Conservation (phyloP, 768 basidiomycete species). For the Clathrus columnatus region DNA sequence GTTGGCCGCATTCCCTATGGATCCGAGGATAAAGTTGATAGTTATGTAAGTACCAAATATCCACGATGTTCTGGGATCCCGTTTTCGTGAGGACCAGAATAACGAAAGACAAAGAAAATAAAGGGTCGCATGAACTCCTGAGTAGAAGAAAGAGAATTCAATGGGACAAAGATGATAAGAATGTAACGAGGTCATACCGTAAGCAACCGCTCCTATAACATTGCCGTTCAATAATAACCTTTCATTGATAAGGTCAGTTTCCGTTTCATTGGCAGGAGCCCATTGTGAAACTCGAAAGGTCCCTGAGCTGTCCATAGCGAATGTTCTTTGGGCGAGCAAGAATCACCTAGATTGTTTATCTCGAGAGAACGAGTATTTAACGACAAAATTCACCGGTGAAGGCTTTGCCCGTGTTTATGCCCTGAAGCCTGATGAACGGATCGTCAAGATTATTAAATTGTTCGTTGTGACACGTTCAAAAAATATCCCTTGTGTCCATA, state of each 20-base stretch:
- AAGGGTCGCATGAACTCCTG: not conserved
- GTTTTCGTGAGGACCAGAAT: not conserved
- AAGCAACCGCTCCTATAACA: not conserved
- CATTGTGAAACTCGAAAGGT: constrained; percentile 4
- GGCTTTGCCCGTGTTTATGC: too few relatives aligned
- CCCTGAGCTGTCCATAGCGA: too few relatives aligned
- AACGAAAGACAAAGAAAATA: not conserved
- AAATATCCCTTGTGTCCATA: too few relatives aligned
- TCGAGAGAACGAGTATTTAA: too few relatives aligned
- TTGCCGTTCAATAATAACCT: not conserved
- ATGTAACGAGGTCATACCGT: not conserved
- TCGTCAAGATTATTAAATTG: too few relatives aligned
- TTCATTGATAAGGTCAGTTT: not conserved
- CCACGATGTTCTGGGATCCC: not conserved
- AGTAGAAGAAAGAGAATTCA: not conserved
- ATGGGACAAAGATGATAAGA: not conserved
- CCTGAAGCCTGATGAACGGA: too few relatives aligned
- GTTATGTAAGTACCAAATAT: not conserved
- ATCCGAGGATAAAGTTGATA: not conserved
- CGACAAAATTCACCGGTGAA: too few relatives aligned
- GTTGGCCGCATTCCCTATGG: not conserved
- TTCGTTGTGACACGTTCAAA: too few relatives aligned
- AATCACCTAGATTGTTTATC: too few relatives aligned
- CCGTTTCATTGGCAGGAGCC: constrained; percentile 4
- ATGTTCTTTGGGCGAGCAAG: too few relatives aligned